phyloP scores from a whole-genome alignment of 371 early-diverging fungal species.

The Choanephora cucurbitarum region DNA sequence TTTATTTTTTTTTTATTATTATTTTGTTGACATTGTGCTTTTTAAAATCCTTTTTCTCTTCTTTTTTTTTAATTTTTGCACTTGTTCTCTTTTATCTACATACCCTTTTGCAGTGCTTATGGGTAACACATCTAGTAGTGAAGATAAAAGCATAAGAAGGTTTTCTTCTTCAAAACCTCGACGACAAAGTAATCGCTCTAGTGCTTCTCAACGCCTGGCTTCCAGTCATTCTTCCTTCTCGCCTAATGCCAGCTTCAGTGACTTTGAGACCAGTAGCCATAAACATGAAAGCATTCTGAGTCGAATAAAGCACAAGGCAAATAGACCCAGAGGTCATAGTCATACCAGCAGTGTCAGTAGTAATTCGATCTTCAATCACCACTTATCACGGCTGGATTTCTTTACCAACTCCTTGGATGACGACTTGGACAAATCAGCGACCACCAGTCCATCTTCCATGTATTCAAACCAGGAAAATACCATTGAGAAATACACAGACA shows the following conservation, averaged over 20 bases:
- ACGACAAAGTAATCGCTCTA: conserved; percentile 3
- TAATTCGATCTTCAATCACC: neutral
- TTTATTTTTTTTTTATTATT: too few relatives aligned
- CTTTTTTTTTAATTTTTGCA: too few relatives aligned
- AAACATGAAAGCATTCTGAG: conserved; percentile 3
- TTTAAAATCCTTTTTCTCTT: too few relatives aligned
- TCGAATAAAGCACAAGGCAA: conserved; percentile 9
- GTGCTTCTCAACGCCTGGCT: neutral
- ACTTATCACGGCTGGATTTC: neutral
- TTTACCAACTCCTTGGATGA: conserved; percentile 1
- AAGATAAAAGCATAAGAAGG: neutral
- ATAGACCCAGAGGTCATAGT: neutral
- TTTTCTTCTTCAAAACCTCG: neutral
- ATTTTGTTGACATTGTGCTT: too few relatives aligned
- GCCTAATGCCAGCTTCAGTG: neutral
- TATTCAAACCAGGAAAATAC: neutral
- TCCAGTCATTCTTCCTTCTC: neutral
- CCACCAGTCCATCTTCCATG: neutral
- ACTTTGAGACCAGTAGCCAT: neutral
- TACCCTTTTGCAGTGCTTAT: neutral
- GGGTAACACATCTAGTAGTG: neutral
- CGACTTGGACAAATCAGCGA: neutral
- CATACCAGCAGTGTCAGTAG: neutral
- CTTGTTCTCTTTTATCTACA: neutral
- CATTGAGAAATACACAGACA: conserved; percentile 14